A percentile compares a stretch with the other conserved stretches of the same genome.
These are phyloP conservation scores for Drechslerella stenobrocha DNA, from an alignment of 2,329 filamentous ascomycete genomes.

Conservation along the genomic window DNA sequence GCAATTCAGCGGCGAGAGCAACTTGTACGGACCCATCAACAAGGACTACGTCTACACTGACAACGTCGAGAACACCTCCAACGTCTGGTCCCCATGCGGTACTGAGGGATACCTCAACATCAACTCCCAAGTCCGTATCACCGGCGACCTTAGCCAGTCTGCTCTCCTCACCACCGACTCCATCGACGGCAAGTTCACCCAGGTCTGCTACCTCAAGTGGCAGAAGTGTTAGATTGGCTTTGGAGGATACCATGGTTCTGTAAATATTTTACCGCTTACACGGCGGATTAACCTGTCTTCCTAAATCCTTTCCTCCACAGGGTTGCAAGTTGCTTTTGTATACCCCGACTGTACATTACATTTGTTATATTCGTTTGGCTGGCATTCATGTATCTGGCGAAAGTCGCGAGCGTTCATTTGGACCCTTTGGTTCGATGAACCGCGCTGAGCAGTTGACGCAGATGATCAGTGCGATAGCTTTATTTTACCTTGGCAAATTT, in stretches of 20 bases:
- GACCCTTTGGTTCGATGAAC: no score
- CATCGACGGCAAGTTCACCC: slow-evolving; percentile 60
- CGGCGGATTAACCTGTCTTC: not conserved
- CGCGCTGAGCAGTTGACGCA: no score
- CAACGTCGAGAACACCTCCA: slow-evolving; percentile 57
- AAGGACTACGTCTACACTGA: slow-evolving; percentile 59
- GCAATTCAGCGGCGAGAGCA: slow-evolving; percentile 55
- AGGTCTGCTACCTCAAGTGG: slow-evolving; percentile 58
- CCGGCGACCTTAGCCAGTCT: slow-evolving; percentile 52
- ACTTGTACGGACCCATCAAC: slow-evolving; percentile 57
- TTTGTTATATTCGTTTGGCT: no score
- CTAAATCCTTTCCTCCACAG: no score
- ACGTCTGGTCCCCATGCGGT: slow-evolving; percentile 62
- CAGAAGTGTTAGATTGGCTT: slow-evolving; percentile 52
- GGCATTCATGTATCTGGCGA: no score
- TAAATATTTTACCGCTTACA: not conserved
- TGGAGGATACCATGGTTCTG: not conserved
- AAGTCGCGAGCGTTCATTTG: no score
- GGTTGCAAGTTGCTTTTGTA: no score
- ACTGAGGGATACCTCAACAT: slow-evolving; percentile 61
- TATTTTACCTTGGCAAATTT: no score
- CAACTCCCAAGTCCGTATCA: slow-evolving; percentile 61
- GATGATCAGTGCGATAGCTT: no score
- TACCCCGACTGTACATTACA: no score
- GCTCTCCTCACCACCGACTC: slow-evolving; percentile 60